Evolutionary conservation across 805 yeast genomes (phyloP).

Genomic region (Vanderwaltozyma yarrowii): DNA sequence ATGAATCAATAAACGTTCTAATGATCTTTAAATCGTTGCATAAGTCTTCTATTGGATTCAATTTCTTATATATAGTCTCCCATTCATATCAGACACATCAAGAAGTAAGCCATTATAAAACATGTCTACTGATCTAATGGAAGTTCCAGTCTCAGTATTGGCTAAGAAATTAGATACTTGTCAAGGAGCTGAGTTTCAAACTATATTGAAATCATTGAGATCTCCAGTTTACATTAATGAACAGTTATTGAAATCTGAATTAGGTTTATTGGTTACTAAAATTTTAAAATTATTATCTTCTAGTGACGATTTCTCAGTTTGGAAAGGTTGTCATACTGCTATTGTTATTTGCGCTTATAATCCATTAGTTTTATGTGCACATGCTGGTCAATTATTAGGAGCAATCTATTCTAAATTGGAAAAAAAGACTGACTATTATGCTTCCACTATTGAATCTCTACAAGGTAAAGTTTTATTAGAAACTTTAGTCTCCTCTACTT

Average conservation of each 20-base stretch:
- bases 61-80: too few species aligned
- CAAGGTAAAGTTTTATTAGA: slow-evolving; percentile 18
- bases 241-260: slow-evolving; percentile 23
- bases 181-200: slow-evolving; percentile 23
- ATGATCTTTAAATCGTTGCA: too few species aligned
- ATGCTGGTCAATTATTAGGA: slow-evolving; percentile 21
- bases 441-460: slow-evolving; percentile 10
- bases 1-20: too few species aligned
- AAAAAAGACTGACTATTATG: slow-evolving; percentile 16
- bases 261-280: slow-evolving; percentile 26
- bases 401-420: slow-evolving; percentile 22
- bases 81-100: too few species aligned
- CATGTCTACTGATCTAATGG: neutral
- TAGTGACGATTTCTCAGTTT: slow-evolving; percentile 36
- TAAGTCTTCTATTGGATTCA: too few species aligned
- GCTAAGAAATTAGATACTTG: slow-evolving; percentile 22
- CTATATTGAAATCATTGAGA: slow-evolving; percentile 17
- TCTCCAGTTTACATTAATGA: slow-evolving; percentile 24
- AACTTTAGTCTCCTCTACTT: slow-evolving; percentile 24
- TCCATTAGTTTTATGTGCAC: slow-evolving; percentile 27
- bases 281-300: slow-evolving; percentile 36
- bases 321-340: slow-evolving; percentile 51
- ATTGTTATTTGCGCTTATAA: slow-evolving; percentile 34
- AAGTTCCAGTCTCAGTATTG: slow-evolving; percentile 16
- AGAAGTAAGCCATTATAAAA: too few species aligned